Conservation (phyloP, 2,329 filamentous ascomycete genomes). For the Rhynchosporium graminicola region DNA sequence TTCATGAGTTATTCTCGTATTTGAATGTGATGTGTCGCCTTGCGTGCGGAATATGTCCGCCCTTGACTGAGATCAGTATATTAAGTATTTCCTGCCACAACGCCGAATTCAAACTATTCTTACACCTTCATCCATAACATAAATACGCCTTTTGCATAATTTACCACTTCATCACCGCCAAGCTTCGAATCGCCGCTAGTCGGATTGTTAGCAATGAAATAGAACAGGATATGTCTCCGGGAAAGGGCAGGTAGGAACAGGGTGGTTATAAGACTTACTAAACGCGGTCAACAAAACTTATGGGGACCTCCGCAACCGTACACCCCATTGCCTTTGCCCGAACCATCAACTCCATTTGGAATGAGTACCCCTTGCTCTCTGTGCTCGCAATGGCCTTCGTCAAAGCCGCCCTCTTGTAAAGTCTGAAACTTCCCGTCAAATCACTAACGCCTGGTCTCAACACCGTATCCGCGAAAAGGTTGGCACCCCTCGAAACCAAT, state of each 20-base stretch:
- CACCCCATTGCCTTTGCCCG: slow-evolving; percentile 94
- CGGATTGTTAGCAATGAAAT: too few species aligned
- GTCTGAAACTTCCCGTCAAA: slow-evolving; percentile 87
- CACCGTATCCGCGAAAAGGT: slow-evolving; percentile 93
- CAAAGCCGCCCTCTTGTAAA: slow-evolving; percentile 90
- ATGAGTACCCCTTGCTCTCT: slow-evolving; percentile 95
- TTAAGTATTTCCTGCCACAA: slow-evolving; percentile 1
- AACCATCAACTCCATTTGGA: slow-evolving; percentile 99
- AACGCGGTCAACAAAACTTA: slow-evolving; percentile 91
- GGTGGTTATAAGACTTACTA: slow-evolving; percentile 48
- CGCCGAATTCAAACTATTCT: background rate
- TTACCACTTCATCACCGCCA: slow-evolving; percentile 77
- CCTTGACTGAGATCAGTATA: background rate
- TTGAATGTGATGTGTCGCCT: too few species aligned
- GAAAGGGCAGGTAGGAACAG: too few species aligned
- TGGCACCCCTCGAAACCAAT: slow-evolving; percentile 82
- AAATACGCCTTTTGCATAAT: slow-evolving; percentile 87
- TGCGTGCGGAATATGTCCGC: too few species aligned
- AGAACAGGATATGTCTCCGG: too few species aligned
- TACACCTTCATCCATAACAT: slow-evolving; percentile 77
- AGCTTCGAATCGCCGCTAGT: slow-evolving; percentile 46
- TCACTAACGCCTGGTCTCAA: slow-evolving; percentile 92
- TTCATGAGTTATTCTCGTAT: too few species aligned
- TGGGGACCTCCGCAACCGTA: slow-evolving; percentile 92
- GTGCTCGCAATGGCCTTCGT: slow-evolving; percentile 88